Evolutionary conservation across 306 rosid genomes (phyloP).

Genomic region (Acmispon strigosus): DNA sequence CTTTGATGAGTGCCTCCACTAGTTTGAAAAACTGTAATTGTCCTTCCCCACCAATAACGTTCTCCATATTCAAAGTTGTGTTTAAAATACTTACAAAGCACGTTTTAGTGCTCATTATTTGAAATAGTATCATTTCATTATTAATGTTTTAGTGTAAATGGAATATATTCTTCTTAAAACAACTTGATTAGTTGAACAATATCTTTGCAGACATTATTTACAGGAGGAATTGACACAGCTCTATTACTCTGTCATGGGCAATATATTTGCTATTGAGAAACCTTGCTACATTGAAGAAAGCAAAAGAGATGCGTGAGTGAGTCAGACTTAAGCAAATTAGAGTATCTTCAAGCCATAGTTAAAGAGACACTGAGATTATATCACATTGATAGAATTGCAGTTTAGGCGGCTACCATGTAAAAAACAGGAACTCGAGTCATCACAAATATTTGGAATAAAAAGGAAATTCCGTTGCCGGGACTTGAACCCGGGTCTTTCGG

Average conservation of each 20-base stretch:
- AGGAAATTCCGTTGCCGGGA: no score
- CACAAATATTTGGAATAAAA: background rate
- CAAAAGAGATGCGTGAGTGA: background rate
- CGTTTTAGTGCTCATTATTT: no score
- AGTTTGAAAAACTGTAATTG: no score
- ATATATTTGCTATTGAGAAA: background rate
- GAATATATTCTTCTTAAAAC: background rate
- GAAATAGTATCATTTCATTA: no score
- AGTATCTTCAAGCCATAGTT: constrained; percentile 11
- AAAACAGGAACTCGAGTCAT: constrained; percentile 12
- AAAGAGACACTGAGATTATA: constrained; percentile 14
- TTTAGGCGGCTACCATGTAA: background rate
- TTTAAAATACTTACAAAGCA: no score
- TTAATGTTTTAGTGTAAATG: no score
- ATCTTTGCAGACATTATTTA: background rate
- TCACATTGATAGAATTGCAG: background rate
- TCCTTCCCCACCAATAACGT: no score
- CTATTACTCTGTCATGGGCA: constrained; percentile 10
- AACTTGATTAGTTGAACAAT: background rate
- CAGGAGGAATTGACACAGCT: constrained; percentile 12
- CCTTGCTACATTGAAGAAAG: background rate
- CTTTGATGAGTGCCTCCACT: no score
- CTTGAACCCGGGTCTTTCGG: no score
- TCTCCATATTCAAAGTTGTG: no score
- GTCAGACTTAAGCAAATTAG: background rate